These are phyloP conservation scores for Saccharomyces jurei DNA, from an alignment of 805 yeast genomes.

Conservation along the genomic window DNA sequence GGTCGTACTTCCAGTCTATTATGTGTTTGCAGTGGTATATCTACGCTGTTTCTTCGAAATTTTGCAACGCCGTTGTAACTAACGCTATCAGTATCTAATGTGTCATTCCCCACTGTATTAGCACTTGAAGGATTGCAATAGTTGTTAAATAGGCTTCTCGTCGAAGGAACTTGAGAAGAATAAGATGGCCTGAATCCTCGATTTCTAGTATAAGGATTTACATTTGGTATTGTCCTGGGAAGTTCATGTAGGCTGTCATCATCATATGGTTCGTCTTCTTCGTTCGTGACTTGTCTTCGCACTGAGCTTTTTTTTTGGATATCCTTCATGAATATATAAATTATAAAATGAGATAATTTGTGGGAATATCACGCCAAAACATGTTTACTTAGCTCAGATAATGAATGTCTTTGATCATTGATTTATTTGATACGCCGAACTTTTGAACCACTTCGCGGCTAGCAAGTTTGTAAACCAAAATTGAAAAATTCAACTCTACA, in stretches of 20 bases:
- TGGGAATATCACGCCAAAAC: background rate
- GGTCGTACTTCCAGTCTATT: background rate
- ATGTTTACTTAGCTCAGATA: background rate
- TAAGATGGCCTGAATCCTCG: background rate
- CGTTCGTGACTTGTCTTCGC: background rate
- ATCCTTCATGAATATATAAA: background rate
- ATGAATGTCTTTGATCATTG: background rate
- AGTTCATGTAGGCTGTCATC: conserved; percentile 1
- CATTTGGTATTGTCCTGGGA: conserved; percentile 1
- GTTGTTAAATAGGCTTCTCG: background rate
- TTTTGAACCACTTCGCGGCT: background rate
- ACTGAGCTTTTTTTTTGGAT: background rate
- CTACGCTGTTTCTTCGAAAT: background rate
- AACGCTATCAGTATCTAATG: background rate
- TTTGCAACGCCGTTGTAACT: background rate
- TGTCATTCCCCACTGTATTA: background rate
- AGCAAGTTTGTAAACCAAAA: background rate
- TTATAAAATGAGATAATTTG: background rate
- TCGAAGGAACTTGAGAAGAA: background rate
- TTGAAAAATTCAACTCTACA: background rate
- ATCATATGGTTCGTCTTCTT: conserved; percentile 1
- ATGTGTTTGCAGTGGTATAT: background rate
- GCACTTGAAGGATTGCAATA: background rate
- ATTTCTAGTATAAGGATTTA: background rate
- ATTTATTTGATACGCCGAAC: background rate